phyloP scores from a whole-genome alignment of 768 basidiomycete genomes.

The Boletus sp. region DNA sequence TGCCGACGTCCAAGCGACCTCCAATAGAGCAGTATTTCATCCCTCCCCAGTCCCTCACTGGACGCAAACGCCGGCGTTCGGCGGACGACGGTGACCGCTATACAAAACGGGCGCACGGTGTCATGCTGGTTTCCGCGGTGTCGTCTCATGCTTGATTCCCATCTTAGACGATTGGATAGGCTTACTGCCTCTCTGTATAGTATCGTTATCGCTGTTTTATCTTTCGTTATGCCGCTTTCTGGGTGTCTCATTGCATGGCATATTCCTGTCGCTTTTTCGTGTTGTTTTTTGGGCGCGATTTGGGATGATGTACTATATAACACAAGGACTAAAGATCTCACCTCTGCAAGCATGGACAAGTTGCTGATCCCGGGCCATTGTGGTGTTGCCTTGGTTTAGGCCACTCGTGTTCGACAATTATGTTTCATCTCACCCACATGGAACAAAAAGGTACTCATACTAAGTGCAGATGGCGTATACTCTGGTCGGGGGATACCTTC shows the following conservation, averaged over 20 bases:
- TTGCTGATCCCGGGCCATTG: neutral
- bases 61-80: conserved; percentile 30
- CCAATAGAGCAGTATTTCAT: conserved; percentile 39
- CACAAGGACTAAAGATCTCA: conserved; percentile 7
- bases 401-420: neutral
- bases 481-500: conserved; percentile 7
- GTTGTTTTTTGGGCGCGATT: neutral
- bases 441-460: conserved; percentile 11
- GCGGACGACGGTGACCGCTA: conserved; percentile 24
- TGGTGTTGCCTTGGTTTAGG: neutral
- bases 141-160: conserved; percentile 16
- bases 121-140: conserved; percentile 11
- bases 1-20: conserved; percentile 29
- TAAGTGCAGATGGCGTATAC: neutral
- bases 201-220: conserved; percentile 27
- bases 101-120: conserved; percentile 20
- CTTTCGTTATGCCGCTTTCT: neutral
- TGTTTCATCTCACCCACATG: conserved; percentile 2
- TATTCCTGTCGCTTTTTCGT: neutral
- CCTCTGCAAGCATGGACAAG: neutral
- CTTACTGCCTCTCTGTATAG: conserved; percentile 21
- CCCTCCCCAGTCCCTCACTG: conserved; percentile 12
- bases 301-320: neutral
- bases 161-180: neutral
- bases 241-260: neutral